Evolutionary conservation across 2,329 filamentous ascomycete species (phyloP).

Genomic region (Ophiostoma novo-ulmi): DNA sequence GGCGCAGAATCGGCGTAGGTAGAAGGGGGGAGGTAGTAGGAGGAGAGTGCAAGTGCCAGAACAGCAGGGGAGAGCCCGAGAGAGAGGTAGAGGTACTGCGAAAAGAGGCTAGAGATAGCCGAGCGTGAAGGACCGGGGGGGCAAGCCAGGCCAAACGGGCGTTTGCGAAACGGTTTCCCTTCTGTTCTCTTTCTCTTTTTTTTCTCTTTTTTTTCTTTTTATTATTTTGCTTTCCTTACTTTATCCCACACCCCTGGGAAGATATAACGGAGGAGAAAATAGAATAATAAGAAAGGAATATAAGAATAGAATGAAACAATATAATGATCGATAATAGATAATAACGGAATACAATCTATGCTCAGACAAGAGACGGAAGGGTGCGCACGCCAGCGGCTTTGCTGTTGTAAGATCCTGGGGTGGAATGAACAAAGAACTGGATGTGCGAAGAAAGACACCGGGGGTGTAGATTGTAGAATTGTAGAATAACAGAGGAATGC

Average conservation of each 20-base stretch:
- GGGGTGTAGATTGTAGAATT: background rate
- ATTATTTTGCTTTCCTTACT: background rate
- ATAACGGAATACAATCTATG: background rate
- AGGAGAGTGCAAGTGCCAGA: constrained; percentile 4
- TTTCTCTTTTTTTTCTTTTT: background rate
- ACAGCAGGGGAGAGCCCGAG: background rate
- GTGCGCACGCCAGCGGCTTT: constrained; percentile 3
- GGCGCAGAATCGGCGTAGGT: constrained; percentile 11
- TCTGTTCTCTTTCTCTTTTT: background rate
- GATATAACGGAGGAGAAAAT: background rate
- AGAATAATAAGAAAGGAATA: background rate
- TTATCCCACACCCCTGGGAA: background rate
- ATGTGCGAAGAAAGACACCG: background rate
- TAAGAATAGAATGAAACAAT: background rate
- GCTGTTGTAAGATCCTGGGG: background rate
- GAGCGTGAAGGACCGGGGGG: constrained; percentile 1
- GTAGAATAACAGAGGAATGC: background rate
- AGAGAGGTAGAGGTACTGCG: background rate
- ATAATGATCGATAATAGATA: background rate
- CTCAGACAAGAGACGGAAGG: background rate
- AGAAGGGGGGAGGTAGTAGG: background rate
- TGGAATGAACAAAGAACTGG: constrained; percentile 1
- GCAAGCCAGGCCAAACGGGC: background rate
- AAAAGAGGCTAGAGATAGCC: background rate
- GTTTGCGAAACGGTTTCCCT: background rate